Base-by-base conservation (phyloP, 306 rosid species). In the Castanea sativa region DNA sequence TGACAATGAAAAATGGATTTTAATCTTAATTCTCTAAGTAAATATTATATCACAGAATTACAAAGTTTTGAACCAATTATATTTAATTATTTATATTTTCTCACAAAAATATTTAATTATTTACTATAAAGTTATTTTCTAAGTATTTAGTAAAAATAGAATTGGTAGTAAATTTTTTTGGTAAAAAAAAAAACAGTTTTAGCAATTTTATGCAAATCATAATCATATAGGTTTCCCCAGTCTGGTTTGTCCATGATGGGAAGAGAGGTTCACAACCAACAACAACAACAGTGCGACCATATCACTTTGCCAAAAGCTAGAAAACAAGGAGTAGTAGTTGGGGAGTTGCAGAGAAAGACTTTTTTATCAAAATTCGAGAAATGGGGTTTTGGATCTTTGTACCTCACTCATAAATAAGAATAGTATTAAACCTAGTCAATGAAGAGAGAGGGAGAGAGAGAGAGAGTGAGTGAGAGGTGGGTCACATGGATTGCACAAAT, bases 401-500 rank as follows among this genome's bases (percentile, higher is more conserved):
- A 59, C 64, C 20, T 53, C 57, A 18, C 56, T 7, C 32, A 27
- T 68, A 12, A 27, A 16, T 61, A 58, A 6, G 20, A 19, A 33
- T 53, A 18, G 19, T 64, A 57, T 12, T 65, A 29, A 32, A 5
- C 32, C 21, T 51, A 21, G 82, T 84, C 85, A 87, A 79, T 87
- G 85, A 51, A 71, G 60, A 55, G 73, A 35, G 52, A 38, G 64
- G 53, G 12, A 58, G 38, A 4, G 29, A 43, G 59, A 21, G 49
- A 55, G 76, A 27, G 52, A 38, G 51, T 53, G 25, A 58, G 25
- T 6, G 29, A 43, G 60, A 23, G 49, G 30, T 76, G 84, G 81
- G 71, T 82, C 89, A 85, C 88, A 89, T 83, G 90, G 85, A 85
- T 23, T 69, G 84, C 85, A 81, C 80, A 77, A 63, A 16, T 55